These are phyloP conservation scores for Metschnikowia orientalis DNA, from an alignment of 805 yeast species.

Conservation along the genomic window DNA sequence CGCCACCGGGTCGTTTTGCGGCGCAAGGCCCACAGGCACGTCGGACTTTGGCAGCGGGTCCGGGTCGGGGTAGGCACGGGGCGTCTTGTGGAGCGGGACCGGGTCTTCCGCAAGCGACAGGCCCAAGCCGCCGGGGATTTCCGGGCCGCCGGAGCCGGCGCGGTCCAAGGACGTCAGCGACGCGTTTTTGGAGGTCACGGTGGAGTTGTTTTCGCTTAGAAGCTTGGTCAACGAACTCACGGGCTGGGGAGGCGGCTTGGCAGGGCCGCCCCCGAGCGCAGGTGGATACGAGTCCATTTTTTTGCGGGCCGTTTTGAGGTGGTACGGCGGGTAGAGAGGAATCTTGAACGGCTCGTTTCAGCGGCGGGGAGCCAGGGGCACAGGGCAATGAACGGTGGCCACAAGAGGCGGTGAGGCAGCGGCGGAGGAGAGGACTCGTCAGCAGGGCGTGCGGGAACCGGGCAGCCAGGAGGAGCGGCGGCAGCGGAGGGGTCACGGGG, in stretches of 20 bases:
- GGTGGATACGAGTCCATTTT: constrained; percentile 10
- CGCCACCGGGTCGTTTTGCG: not conserved
- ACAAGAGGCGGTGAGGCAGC: not conserved
- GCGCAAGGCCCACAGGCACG: no score
- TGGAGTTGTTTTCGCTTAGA: constrained; percentile 28
- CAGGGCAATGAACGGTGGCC: not conserved
- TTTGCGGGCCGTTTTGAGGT: constrained; percentile 12
- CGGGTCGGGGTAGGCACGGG: not conserved
- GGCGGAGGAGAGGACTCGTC: not conserved
- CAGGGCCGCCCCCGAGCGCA: constrained; percentile 4
- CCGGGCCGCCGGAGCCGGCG: not conserved
- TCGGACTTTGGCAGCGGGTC: no score
- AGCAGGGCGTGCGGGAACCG: not conserved
- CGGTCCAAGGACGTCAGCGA: constrained; percentile 9
- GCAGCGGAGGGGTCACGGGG: not conserved
- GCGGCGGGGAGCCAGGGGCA: no score
- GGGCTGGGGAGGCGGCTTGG: constrained; percentile 21
- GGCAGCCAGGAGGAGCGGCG: not conserved
- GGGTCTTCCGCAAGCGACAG: no score
- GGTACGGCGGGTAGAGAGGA: constrained; percentile 19
- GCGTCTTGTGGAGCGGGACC: constrained; percentile 1
- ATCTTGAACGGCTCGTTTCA: constrained; percentile 6
- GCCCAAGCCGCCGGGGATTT: constrained; percentile 1
- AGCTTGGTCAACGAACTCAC: constrained; percentile 36
- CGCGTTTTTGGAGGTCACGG: constrained; percentile 5